Percentiles rank a stretch among this genome's conserved stretches.
Conservation (phyloP, 129 eudicot species). For the Flaveria linearis region DNA sequence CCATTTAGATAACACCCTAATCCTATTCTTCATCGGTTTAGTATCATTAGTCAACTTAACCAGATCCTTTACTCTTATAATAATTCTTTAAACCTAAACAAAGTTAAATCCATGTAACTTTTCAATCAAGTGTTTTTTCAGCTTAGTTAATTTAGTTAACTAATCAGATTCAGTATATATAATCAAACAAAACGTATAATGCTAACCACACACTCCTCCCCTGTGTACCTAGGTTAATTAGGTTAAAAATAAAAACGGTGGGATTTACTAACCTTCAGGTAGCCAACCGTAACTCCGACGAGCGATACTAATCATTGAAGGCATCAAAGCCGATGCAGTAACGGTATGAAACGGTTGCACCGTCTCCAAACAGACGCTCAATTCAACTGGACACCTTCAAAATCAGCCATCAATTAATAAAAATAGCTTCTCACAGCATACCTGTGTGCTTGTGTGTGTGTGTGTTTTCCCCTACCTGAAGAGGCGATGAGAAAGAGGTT, state of each 20-base stretch:
- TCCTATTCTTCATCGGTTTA: too few species aligned
- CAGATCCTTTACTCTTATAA: too few species aligned
- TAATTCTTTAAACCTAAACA: too few species aligned
- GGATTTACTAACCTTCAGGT: conserved; percentile 54
- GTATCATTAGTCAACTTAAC: too few species aligned
- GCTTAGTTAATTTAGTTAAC: too few species aligned
- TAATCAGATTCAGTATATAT: too few species aligned
- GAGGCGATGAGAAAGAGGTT: conserved; percentile 19
- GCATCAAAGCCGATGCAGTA: conserved; percentile 75
- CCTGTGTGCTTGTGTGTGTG: neutral
- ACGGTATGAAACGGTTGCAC: conserved; percentile 72
- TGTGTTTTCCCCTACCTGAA: conserved; percentile 15
- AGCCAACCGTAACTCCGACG: conserved; percentile 52
- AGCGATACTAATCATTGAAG: conserved; percentile 60
- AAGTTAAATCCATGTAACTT: too few species aligned
- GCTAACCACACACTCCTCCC: too few species aligned
- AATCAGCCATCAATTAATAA: neutral
- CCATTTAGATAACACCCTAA: too few species aligned
- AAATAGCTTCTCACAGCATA: neutral
- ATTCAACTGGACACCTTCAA: conserved; percentile 67
- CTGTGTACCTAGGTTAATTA: too few species aligned
- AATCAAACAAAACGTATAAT: too few species aligned
- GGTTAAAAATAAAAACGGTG: neutral
- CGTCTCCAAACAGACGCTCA: conserved; percentile 66
- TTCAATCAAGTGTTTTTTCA: too few species aligned